Base-by-base conservation (phyloP, 768 basidiomycete genomes). In the Fomitopsis pulvina region DNA sequence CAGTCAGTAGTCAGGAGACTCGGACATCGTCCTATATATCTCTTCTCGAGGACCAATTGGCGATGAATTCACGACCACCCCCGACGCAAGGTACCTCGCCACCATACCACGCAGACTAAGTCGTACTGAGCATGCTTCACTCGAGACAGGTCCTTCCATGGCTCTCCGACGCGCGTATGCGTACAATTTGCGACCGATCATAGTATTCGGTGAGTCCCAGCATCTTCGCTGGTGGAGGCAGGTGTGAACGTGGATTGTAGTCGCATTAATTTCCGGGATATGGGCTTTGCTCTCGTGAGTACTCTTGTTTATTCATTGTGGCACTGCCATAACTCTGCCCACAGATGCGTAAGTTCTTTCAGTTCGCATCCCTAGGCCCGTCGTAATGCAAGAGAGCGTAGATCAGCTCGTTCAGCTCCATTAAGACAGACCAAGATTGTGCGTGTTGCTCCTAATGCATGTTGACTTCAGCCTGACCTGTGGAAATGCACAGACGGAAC, bases 261-360 rank as follows among this genome's bases (percentile, higher is more conserved):
- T 64, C 43, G 68, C 75, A 1, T 52, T 75, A 39, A 27, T 83
- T 21, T 71, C 68, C 21, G 78, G 74, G 5, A 48, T 87, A 14
- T 89, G 85, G 81, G 59, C 76, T 21, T 65, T 89, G 8, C 65
- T 79, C 52, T 77, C 76, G 87, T 88, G 63, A 66, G 86, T 73
- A 0, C 7, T 14, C 12, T 28, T 26, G 42, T 39, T 32, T 4
- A 8, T 4, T 46, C n/a, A n/a, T n/a, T n/a, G n/a, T n/a, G n/a
- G n/a, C n/a, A n/a, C n/a, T n/a, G n/a, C n/a, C n/a, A n/a, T n/a
- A n/a, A n/a, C n/a, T 7, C 22, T 20, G 37, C 21, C 4, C 46
- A 16, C 34, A 37, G 34, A 37, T 37, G 34, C 14, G 34, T 37
- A 37, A 16, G 34, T 37, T 37, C 34, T 37, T 14, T 18, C 14